Evolutionary conservation across 1,284 basidiomycete species (phyloP), one percentile per base, ranked within the genome.

Genomic region (Ustilago crameri): DNA sequence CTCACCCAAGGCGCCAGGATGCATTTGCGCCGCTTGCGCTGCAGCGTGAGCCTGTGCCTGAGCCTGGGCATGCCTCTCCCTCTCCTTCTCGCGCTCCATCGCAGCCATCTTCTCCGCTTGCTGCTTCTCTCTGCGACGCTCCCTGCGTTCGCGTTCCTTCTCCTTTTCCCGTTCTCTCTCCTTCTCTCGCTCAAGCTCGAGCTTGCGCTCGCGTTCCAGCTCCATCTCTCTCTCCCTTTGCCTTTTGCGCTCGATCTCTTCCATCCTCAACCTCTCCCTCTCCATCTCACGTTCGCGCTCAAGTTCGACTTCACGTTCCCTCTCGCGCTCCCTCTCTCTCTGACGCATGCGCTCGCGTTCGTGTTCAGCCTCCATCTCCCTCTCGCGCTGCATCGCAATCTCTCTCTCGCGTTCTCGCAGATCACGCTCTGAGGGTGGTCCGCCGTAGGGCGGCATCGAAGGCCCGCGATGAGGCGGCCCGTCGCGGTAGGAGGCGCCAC

Each of bases 101-200:
- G 63, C 69, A 9, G 63, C 63, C 51, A 51, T 35, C 59, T 72
- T 72, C 9, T 72, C 69, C 9, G 69, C 69, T 22, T 72, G 69
- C 37, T 71, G 68, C 52, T 66, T 66, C 52, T 72, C 69, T 8
- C 59, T 42, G 22, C 69, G 59, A 24, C 69, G 63, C 18, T 72
- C 69, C 15, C 58, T 40, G 9, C 58, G 59, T 18, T 72, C 69
- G 17, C 63, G 63, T 30, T 66, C 62, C 51, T 58, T 65, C 18
- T 66, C 68, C 58, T 65, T 62, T 18, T 71, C 64, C 9, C 58
- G 55, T 27, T 61, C 57, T 30, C 53, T 61, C 32, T 67, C 69
- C 32, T 46, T 51, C 30, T 73, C 69, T 2, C 59, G 54, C 34
- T 73, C 70, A 4, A 59, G 60, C 45, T 67, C 60, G 15, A 50